These are phyloP conservation scores for Scheffersomyces titani DNA, from an alignment of 1,139 yeast genomes.

Conservation along the genomic window DNA sequence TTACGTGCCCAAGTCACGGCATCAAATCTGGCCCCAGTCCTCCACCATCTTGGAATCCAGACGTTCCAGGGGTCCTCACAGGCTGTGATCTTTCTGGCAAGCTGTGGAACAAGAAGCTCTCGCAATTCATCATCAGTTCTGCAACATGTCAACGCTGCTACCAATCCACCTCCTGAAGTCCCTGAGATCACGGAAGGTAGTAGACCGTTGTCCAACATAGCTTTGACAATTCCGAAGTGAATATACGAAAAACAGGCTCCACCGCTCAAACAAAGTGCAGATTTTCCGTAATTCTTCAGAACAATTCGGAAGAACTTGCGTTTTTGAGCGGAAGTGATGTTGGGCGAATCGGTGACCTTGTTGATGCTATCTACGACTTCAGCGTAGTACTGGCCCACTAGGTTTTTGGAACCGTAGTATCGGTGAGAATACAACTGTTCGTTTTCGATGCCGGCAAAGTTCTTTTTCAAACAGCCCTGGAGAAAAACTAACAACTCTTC, in stretches of 20 bases:
- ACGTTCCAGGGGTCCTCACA: conserved; percentile 66
- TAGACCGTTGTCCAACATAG: conserved; percentile 63
- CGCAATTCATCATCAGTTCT: conserved; percentile 68
- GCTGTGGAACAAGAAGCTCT: conserved; percentile 56
- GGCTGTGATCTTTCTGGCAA: conserved; percentile 69
- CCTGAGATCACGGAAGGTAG: conserved; percentile 75
- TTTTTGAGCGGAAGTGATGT: conserved; percentile 43
- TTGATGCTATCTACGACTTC: conserved; percentile 55
- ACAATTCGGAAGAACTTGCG: conserved; percentile 58
- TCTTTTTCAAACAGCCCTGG: conserved; percentile 69
- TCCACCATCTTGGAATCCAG: conserved; percentile 67
- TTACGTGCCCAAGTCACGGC: conserved; percentile 74
- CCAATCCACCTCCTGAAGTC: conserved; percentile 82
- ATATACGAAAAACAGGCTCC: conserved; percentile 81
- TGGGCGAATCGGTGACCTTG: conserved; percentile 39
- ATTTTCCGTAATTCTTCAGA: conserved; percentile 66
- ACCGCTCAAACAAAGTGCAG: conserved; percentile 75
- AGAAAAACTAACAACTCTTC: conserved; percentile 56
- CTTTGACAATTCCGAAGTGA: conserved; percentile 77
- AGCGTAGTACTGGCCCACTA: conserved; percentile 56
- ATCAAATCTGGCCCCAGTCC: conserved; percentile 79
- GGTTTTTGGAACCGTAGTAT: conserved; percentile 70
- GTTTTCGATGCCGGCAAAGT: conserved; percentile 80
- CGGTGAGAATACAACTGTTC: conserved; percentile 71
- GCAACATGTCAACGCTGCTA: conserved; percentile 73